A percentile compares a stretch with the other conserved stretches of the same genome.
phyloP scores from a whole-genome alignment of 805 yeast species.

The Kazachstania taianensis region DNA sequence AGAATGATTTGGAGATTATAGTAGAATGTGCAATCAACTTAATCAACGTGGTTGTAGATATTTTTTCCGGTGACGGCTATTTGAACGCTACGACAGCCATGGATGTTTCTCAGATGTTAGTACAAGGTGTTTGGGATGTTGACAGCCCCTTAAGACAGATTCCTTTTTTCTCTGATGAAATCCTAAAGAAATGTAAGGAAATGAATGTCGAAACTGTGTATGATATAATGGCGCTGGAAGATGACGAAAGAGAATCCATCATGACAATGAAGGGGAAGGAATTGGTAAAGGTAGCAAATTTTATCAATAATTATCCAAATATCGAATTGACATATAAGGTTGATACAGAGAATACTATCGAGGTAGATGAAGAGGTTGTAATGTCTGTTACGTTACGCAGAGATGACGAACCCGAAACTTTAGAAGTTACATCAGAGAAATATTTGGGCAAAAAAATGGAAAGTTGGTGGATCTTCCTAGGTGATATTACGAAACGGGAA shows the following conservation, averaged over 20 bases:
- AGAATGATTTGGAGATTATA: slow-evolving; percentile 44
- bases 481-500: slow-evolving; percentile 49
- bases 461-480: slow-evolving; percentile 83
- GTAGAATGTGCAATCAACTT: slow-evolving; percentile 41
- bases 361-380: slow-evolving; percentile 38
- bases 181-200: slow-evolving; percentile 45
- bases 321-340: slow-evolving; percentile 56
- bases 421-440: slow-evolving; percentile 45
- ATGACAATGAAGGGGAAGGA: slow-evolving; percentile 43
- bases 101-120: slow-evolving; percentile 82
- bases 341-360: slow-evolving; percentile 32
- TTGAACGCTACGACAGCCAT: slow-evolving; percentile 70
- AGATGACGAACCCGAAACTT: slow-evolving; percentile 71
- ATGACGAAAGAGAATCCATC: slow-evolving; percentile 55
- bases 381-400: slow-evolving; percentile 44
- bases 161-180: slow-evolving; percentile 47
- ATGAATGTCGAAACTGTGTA: slow-evolving; percentile 58
- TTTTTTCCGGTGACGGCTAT: slow-evolving; percentile 69
- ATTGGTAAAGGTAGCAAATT: slow-evolving; percentile 64
- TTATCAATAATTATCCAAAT: slow-evolving; percentile 85
- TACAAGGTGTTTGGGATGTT: slow-evolving; percentile 77
- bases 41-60: slow-evolving; percentile 61
- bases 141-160: slow-evolving; percentile 74
- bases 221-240: slow-evolving; percentile 69
- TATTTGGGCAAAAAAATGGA: slow-evolving; percentile 48